Base-by-base conservation (phyloP, 148 eudicot genomes). In the Diospyros kaki region DNA sequence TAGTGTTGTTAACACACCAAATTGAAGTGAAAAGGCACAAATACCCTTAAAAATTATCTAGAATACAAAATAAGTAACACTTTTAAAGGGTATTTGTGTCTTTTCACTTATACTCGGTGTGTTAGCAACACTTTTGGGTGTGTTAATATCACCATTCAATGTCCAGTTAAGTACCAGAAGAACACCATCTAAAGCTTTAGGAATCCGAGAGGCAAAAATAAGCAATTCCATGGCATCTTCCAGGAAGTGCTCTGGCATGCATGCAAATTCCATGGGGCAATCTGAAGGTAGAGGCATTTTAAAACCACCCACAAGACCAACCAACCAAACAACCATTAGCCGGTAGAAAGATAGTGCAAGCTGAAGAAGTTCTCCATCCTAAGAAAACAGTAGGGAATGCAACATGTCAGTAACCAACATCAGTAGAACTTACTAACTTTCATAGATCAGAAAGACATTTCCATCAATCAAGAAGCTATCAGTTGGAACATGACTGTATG, bases 201-300 rank as follows among this genome's bases (percentile, higher is more conserved):
- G 97, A 81, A 95, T 90, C 64, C 96, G 87, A 66, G 99, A 92
- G 58, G 97, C 96, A 83, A 92, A 95, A 77, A 90, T 95, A 71
- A 95, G 92, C 86, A 95, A 86, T 79, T 95, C 99, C 97, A 95
- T 90, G 54, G 90, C 89, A 85, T 95, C 99, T 81, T 95, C 99
- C 72, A 91, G 90, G 69, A 95, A 95, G 82, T 95, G 97, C 79
- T 95, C 99, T 2, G 99, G 99, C 97, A 95, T 88, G 82, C 90
- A 89, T 70, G 99, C 96, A 86, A 95, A 92, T 79, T 84, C 90
- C 87, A 86, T 83, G 6, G 97, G 97, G 84, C 97, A 90, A 72
- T 83, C 71, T 42, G 80, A 75, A 39, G 97, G 96, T 71, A 95
- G 78, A 78, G 99, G 99, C 97, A 92, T 87, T 73, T 87, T 95